Evolutionary conservation across 2,329 filamentous ascomycete genomes (phyloP), one percentile per base, ranked within the genome.

Genomic region (Fusarium sterilihyphosum): DNA sequence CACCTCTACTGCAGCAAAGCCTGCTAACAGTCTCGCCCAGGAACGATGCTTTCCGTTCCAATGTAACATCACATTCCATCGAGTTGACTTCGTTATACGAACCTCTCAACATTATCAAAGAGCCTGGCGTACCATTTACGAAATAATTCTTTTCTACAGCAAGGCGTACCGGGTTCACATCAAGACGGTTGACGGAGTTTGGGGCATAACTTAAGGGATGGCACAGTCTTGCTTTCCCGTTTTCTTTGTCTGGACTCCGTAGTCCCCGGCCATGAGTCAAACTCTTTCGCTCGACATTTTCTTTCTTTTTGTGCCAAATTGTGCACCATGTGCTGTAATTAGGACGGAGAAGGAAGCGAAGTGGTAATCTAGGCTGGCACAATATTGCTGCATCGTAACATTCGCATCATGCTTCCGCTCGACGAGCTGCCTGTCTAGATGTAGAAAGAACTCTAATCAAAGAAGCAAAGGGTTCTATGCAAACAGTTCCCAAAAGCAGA

Each of bases 131-230:
- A 70, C 73, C 75, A 73, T 64, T 78, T 71, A 73, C 65, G 67
- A 70, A 65, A 53, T 63, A 74, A 73, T 77, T 75, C 64, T 69
- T 70, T 78, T 75, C 57, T 70, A 63, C 67, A 77, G 77, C 77
- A 78, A 67, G 77, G 77, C 77, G 77, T 77, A 77, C 62, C 70
- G 68, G 77, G 73, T 67, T 65, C 59, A 65, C 67, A 73, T 57
- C 68, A 68, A 70, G 62, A 65, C 65, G 73, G 46, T 73, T 50
- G 61, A 57, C 62, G 77, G 75, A 77, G 77, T 78, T 78, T 77
- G 53, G 65, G 72, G 63, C 63, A 75, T 67, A 58, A 56, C 58
- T 62, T 40, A 50, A 57, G 65, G 65, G 67, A 73, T 67, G 63
- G 61, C 57, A 60, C 60, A 67, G 57, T 50, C 66, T 73, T 70